Conservation (phyloP, 352 stramenopile species). For the Aphanomyces euteiches region DNA sequence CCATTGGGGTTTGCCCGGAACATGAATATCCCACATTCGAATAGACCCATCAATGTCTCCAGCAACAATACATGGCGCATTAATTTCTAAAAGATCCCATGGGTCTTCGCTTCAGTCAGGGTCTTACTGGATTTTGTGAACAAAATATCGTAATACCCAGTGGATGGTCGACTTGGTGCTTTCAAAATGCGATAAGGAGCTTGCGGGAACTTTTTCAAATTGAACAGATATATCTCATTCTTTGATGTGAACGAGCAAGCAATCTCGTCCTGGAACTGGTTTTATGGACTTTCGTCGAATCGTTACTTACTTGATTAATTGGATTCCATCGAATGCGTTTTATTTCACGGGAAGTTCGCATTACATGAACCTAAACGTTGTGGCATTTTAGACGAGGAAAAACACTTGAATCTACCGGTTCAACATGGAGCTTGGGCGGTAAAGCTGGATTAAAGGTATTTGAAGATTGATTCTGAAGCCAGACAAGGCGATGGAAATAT, state of each 20-base stretch:
- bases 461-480: conserved; percentile 2
- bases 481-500: conserved; percentile 43
- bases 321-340: conserved; percentile 77
- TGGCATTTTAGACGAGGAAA: neutral
- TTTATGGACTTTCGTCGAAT: neutral
- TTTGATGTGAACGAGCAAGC: conserved; percentile 64
- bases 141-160: conserved; percentile 73
- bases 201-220: conserved; percentile 66
- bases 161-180: conserved; percentile 59
- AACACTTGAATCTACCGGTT: neutral
- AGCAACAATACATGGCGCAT: conserved; percentile 41
- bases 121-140: conserved; percentile 30
- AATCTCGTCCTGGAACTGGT: conserved; percentile 54
- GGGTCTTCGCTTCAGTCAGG: neutral
- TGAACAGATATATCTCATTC: conserved; percentile 73
- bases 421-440: neutral
- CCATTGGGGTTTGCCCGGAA: conserved; percentile 50
- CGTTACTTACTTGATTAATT: conserved; percentile 46
- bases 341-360: conserved; percentile 63
- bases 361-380: conserved; percentile 57
- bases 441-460: neutral
- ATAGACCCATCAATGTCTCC: conserved; percentile 60
- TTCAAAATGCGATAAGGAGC: conserved; percentile 60
- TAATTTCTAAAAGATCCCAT: neutral
- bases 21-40: conserved; percentile 64